Percentiles rank a stretch among this genome's conserved stretches.
Evolutionary conservation across 1,284 basidiomycete genomes (phyloP).

Genomic region (Ceratobasidium sp.): DNA sequence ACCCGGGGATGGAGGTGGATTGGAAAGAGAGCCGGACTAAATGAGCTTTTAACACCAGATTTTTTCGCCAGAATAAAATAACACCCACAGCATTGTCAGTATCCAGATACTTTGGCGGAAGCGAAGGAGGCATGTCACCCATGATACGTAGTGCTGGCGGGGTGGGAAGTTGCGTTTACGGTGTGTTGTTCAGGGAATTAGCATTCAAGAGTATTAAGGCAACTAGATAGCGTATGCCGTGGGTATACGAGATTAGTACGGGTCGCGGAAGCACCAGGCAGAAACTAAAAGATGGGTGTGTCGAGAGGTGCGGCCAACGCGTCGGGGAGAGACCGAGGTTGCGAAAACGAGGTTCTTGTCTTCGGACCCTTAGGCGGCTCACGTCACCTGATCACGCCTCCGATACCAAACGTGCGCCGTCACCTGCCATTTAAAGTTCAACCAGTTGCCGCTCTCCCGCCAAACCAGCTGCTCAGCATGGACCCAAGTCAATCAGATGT

Average conservation of each 20-base stretch:
- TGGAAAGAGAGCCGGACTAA: slow-evolving; percentile 17
- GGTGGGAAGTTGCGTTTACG: background rate
- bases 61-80: background rate
- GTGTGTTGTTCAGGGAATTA: slow-evolving; percentile 11
- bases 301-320: slow-evolving; percentile 28
- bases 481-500: slow-evolving; percentile 29
- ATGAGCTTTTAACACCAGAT: background rate
- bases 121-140: slow-evolving; percentile 55
- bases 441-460: slow-evolving; percentile 48
- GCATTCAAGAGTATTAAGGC: slow-evolving; percentile 19
- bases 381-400: slow-evolving; percentile 32
- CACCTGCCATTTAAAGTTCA: too few species aligned
- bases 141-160: slow-evolving; percentile 9
- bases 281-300: background rate
- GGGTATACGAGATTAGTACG: slow-evolving; percentile 5
- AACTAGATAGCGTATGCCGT: background rate
- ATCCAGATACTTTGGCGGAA: slow-evolving; percentile 50
- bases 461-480: slow-evolving; percentile 51
- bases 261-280: background rate
- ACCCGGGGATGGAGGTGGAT: slow-evolving; percentile 34
- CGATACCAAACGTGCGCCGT: background rate
- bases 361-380: slow-evolving; percentile 28
- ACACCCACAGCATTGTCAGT: slow-evolving; percentile 4
- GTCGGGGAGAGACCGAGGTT: background rate
- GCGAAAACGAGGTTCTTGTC: slow-evolving; percentile 33